These are phyloP conservation scores for Talaromyces sp. DNA, from an alignment of 2,329 filamentous ascomycete species.

Conservation along the genomic window DNA sequence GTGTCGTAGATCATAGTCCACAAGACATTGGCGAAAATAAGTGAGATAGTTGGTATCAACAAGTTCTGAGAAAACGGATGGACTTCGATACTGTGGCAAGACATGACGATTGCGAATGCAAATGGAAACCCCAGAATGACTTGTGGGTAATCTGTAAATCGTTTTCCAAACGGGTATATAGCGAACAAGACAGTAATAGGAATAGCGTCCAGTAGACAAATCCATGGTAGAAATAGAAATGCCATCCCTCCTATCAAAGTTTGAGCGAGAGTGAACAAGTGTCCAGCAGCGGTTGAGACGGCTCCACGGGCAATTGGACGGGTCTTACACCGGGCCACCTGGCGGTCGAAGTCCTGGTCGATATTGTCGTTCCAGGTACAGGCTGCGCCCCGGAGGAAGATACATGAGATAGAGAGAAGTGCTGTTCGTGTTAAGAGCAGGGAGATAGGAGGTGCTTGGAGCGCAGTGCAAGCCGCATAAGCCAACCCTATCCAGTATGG, in stretches of 20 bases:
- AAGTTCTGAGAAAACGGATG: too few relatives aligned
- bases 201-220: conserved; percentile 34
- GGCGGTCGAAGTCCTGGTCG: conserved; percentile 80
- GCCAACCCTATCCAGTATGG: conserved; percentile 81
- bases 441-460: conserved; percentile 58
- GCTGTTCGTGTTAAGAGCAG: conserved; percentile 55
- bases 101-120: conserved; percentile 50
- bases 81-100: too few relatives aligned
- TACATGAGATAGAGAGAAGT: conserved; percentile 69
- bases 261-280: conserved; percentile 70
- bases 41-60: not conserved
- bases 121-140: conserved; percentile 74
- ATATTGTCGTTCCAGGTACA: conserved; percentile 89
- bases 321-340: conserved; percentile 68
- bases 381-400: conserved; percentile 82
- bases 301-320: conserved; percentile 78
- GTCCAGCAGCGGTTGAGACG: conserved; percentile 63
- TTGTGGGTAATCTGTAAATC: conserved; percentile 83
- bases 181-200: conserved; percentile 58
- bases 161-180: conserved; percentile 81
- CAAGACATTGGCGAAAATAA: conserved; percentile 52
- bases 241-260: not conserved
- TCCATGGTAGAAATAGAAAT: conserved; percentile 48
- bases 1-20: conserved; percentile 91
- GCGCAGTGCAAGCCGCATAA: conserved; percentile 54